Percentiles rank a stretch among this genome's conserved stretches.
phyloP scores from a whole-genome alignment of 2,329 filamentous ascomycete species.

The Sporothrix schenckii region DNA sequence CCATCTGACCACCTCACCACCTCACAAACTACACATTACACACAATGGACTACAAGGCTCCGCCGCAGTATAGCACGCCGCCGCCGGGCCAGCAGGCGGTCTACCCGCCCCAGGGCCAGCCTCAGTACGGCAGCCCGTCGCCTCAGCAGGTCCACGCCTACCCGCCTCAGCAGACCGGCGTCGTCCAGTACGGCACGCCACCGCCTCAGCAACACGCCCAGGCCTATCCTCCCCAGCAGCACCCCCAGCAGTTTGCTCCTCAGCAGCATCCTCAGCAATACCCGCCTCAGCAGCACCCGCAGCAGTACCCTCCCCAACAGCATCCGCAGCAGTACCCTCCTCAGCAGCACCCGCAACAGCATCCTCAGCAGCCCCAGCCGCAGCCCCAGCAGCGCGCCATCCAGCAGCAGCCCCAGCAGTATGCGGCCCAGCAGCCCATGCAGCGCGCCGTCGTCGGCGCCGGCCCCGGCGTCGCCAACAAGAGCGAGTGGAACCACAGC shows the following conservation, averaged over 20 bases:
- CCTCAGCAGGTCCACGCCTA: conserved; percentile 17
- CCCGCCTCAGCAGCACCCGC: not conserved
- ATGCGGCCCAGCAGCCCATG: conserved; percentile 31
- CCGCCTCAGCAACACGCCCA: conserved; percentile 35
- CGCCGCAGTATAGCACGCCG: conserved; percentile 32
- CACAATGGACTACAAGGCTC: conserved; percentile 39
- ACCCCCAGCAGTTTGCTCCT: conserved; percentile 2
- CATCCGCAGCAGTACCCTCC: not conserved
- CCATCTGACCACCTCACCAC: not conserved
- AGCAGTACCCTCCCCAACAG: conserved; percentile 19
- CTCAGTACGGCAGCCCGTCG: conserved; percentile 24
- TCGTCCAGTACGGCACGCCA: conserved; percentile 17
- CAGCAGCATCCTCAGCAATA: not conserved
- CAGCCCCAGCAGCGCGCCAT: conserved; percentile 9
- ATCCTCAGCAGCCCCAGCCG: not conserved
- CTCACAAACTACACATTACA: not conserved
- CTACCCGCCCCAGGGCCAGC: conserved; percentile 24
- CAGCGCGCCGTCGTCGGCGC: conserved; percentile 31
- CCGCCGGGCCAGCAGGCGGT: conserved; percentile 6
- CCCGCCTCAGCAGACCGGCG: conserved; percentile 35
- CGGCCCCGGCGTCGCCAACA: not conserved
- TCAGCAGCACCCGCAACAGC: not conserved
- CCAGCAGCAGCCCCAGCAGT: conserved; percentile 27
- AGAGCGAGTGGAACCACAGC: conserved; percentile 45
- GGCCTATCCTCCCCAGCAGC: conserved; percentile 11